Evolutionary conservation across 2,329 filamentous ascomycete species (phyloP).

Genomic region (Colletotrichum sp.): DNA sequence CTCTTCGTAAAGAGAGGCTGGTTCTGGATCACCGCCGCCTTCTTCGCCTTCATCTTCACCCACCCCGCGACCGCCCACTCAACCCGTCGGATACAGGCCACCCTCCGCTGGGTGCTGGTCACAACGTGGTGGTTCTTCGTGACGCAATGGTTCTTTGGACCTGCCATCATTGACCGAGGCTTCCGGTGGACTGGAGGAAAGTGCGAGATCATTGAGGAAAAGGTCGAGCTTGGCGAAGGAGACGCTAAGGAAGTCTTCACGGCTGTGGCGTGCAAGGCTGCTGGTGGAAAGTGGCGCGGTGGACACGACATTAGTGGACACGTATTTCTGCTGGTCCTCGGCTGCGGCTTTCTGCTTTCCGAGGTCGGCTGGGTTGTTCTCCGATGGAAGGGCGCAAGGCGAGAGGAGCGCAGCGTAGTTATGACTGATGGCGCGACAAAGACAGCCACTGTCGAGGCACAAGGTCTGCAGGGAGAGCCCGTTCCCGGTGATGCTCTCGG

Average conservation of each 20-base stretch:
- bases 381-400: constrained; percentile 41
- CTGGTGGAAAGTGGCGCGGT: constrained; percentile 86
- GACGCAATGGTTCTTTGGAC: constrained; percentile 97
- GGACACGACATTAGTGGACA: constrained; percentile 97
- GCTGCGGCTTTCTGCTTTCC: constrained; percentile 80
- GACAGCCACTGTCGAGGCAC: constrained; percentile 56
- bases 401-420: constrained; percentile 70
- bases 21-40: constrained; percentile 85
- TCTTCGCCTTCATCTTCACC: constrained; percentile 71
- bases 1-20: constrained; percentile 96
- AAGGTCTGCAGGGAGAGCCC: background rate
- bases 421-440: constrained; percentile 71
- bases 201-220: constrained; percentile 67
- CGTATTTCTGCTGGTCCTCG: constrained; percentile 88
- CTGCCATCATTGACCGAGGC: constrained; percentile 85
- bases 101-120: constrained; percentile 71
- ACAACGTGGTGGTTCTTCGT: constrained; percentile 84
- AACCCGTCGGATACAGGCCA: constrained; percentile 53
- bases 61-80: constrained; percentile 61
- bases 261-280: constrained; percentile 79
- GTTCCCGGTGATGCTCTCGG: constrained; percentile 36
- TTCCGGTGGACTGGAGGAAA: constrained; percentile 88
- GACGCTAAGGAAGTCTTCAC: constrained; percentile 65
- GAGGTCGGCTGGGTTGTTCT: constrained; percentile 71
- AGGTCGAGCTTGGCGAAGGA: constrained; percentile 49